Conservation (phyloP, 73 alveolate genomes). For the Halteria grandinella region DNA sequence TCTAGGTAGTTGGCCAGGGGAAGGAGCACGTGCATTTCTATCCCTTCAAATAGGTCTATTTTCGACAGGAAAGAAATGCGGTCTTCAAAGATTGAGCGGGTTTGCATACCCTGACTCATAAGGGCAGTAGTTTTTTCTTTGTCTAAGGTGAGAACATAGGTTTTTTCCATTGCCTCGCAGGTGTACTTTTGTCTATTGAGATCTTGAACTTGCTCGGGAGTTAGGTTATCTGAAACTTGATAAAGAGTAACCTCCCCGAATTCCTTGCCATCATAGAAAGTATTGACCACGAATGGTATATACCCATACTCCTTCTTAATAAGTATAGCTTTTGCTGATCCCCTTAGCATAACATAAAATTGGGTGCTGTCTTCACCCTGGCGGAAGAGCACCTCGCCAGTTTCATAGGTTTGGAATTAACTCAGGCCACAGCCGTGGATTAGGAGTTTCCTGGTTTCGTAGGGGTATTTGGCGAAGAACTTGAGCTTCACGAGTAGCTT, state of each 20-base stretch:
- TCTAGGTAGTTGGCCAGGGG: slow-evolving; percentile 60
- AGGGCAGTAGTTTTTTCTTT: slow-evolving; percentile 28
- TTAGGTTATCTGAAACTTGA: slow-evolving; percentile 37
- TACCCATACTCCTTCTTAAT: slow-evolving; percentile 42
- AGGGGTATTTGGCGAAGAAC: too few species aligned
- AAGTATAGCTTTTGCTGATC: slow-evolving; percentile 35
- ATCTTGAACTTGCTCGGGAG: slow-evolving; percentile 21
- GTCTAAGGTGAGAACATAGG: slow-evolving; percentile 29
- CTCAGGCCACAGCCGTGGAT: too few species aligned
- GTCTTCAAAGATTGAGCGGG: slow-evolving; percentile 50
- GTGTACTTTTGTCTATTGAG: slow-evolving; percentile 36
- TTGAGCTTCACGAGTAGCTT: too few species aligned
- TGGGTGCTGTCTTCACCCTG: slow-evolving; percentile 24
- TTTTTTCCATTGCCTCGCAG: slow-evolving; percentile 27
- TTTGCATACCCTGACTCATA: slow-evolving; percentile 3
- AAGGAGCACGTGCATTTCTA: slow-evolving; percentile 57
- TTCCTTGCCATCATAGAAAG: slow-evolving; percentile 50
- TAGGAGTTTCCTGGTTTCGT: too few species aligned
- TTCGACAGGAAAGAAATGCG: slow-evolving; percentile 45
- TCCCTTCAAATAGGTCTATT: slow-evolving; percentile 47
- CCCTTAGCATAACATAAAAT: slow-evolving; percentile 37
- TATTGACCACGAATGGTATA: slow-evolving; percentile 32
- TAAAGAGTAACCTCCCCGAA: slow-evolving; percentile 43
- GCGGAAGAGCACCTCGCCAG: slow-evolving; percentile 7
- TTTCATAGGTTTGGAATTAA: neutral